Evolutionary conservation across 164 flowering plant species (phyloP).

Genomic region (Berberis vulgaris): DNA sequence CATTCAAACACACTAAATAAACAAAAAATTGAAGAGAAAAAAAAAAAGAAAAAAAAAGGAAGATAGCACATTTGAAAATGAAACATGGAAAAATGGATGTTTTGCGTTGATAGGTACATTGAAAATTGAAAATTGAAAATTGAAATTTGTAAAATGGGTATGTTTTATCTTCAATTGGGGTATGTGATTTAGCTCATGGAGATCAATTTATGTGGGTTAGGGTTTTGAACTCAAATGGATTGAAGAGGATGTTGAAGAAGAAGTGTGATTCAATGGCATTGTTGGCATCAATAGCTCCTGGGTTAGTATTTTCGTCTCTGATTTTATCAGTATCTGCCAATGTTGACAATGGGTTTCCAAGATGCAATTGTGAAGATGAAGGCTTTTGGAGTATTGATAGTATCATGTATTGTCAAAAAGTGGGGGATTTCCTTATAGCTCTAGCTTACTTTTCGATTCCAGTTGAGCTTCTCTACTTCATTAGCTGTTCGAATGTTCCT

Average conservation of each 20-base stretch:
- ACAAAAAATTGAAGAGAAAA: not conserved
- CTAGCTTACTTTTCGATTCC: conserved; percentile 6
- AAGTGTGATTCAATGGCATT: not conserved
- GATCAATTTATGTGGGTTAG: not conserved
- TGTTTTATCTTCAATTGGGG: not conserved
- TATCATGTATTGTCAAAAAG: conserved; percentile 3
- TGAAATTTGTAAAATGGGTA: not conserved
- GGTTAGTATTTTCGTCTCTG: not conserved
- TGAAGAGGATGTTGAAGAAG: not conserved
- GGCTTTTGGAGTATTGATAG: conserved; percentile 6
- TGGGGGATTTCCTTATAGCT: conserved; percentile 5
- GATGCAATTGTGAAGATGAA: conserved; percentile 8
- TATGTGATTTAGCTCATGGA: not conserved
- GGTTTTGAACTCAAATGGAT: not conserved
- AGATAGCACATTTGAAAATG: too few relatives aligned
- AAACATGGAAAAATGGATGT: not conserved
- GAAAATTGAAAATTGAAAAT: not conserved
- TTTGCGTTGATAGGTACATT: not conserved
- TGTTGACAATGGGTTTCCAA: not conserved
- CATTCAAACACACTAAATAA: not conserved
- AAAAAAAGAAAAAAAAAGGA: too few relatives aligned
- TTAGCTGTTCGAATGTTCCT: conserved; percentile 5
- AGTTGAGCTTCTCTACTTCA: conserved; percentile 5
- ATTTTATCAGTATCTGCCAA: not conserved
- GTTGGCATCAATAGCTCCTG: conserved; percentile 1